phyloP scores from a whole-genome alignment of 768 basidiomycete genomes.

The Suillus plorans region DNA sequence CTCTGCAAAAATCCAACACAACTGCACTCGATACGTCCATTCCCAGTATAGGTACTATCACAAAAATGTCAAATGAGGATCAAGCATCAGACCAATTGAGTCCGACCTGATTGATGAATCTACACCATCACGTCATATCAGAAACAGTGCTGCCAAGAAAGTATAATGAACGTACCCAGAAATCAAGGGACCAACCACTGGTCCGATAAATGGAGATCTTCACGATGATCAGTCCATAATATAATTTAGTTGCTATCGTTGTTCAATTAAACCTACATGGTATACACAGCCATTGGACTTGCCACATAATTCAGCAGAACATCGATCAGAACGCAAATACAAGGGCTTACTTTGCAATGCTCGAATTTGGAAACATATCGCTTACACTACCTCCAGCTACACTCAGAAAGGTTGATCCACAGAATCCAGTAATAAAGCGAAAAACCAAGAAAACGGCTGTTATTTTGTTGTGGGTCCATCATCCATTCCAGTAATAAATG shows the following conservation, averaged over 20 bases:
- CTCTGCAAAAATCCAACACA: constrained; percentile 69
- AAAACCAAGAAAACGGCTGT: constrained; percentile 63
- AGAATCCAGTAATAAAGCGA: constrained; percentile 55
- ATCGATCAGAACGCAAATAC: background rate
- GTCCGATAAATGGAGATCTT: constrained; percentile 54
- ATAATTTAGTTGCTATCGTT: background rate
- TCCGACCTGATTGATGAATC: constrained; percentile 71
- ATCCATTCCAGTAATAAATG: background rate
- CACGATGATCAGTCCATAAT: background rate
- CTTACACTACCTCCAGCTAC: constrained; percentile 62
- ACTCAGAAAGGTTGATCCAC: constrained; percentile 56
- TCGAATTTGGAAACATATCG: constrained; percentile 54
- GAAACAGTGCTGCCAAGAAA: background rate
- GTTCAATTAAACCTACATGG: constrained; percentile 29
- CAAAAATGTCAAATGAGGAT: constrained; percentile 1
- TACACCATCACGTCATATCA: constrained; percentile 16
- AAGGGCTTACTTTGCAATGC: constrained; percentile 55
- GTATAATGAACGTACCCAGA: constrained; percentile 45
- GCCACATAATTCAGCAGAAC: constrained; percentile 8
- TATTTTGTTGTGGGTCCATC: background rate
- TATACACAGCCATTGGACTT: constrained; percentile 59
- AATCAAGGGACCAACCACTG: constrained; percentile 55
- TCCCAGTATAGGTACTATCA: constrained; percentile 58
- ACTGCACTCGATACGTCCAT: constrained; percentile 74
- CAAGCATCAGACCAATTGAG: background rate